phyloP scores from a whole-genome alignment of 2,329 filamentous ascomycete species.

The Waltergamsia citrina region DNA sequence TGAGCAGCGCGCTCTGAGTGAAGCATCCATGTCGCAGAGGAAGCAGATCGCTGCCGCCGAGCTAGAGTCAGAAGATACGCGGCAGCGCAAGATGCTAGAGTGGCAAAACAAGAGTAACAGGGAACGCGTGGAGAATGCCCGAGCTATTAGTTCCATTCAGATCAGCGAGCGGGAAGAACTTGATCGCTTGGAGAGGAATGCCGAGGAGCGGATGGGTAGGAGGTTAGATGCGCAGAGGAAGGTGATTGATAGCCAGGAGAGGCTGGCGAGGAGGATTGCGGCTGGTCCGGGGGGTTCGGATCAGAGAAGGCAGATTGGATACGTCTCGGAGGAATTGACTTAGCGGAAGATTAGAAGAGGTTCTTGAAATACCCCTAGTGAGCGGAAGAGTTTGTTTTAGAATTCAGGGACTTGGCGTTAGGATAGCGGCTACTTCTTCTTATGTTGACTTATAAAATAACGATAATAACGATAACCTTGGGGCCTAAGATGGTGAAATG shows the following conservation, averaged over 20 bases:
- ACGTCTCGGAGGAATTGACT: conserved; percentile 39
- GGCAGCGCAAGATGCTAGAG: conserved; percentile 33
- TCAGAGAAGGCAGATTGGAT: conserved; percentile 43
- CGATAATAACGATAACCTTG: too few relatives aligned
- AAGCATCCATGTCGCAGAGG: conserved; percentile 32
- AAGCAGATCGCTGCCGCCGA: conserved; percentile 36
- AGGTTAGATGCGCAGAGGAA: conserved; percentile 41
- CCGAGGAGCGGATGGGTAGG: conserved; percentile 33
- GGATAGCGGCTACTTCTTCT: too few relatives aligned
- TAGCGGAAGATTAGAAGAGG: too few relatives aligned
- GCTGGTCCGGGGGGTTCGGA: conserved; percentile 19
- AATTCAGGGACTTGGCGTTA: too few relatives aligned
- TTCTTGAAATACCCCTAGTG: too few relatives aligned
- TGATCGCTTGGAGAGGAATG: conserved; percentile 34
- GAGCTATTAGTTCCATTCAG: conserved; percentile 36
- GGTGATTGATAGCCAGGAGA: conserved; percentile 37
- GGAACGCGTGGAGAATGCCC: conserved; percentile 37
- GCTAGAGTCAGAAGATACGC: conserved; percentile 31
- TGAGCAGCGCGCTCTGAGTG: conserved; percentile 37
- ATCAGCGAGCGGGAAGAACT: conserved; percentile 41
- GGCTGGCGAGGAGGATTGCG: conserved; percentile 32
- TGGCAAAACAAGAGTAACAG: conserved; percentile 37
- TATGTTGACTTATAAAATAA: too few relatives aligned
- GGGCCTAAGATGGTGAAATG: too few relatives aligned
- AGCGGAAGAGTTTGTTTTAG: too few relatives aligned